Evolutionary conservation across 2,329 filamentous ascomycete species (phyloP).

Genomic region (Xylariales sp.): DNA sequence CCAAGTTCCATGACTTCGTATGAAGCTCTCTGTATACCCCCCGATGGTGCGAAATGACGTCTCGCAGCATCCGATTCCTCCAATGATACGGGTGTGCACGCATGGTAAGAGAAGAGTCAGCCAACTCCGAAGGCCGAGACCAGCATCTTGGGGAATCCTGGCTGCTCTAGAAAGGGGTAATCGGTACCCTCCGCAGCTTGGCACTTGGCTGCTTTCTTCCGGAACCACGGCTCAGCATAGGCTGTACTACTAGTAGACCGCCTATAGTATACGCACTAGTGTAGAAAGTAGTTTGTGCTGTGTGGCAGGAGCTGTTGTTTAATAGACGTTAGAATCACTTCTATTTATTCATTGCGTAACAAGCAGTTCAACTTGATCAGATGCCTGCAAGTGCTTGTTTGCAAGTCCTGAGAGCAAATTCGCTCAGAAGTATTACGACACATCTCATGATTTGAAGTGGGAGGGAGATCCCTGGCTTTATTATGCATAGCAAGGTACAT

Average conservation of each 20-base stretch:
- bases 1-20: background rate
- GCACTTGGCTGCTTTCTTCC: background rate
- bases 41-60: background rate
- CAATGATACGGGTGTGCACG: background rate
- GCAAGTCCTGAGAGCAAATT: too few species aligned
- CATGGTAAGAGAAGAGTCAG: background rate
- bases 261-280: background rate
- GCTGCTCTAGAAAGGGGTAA: constrained; percentile 9
- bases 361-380: background rate
- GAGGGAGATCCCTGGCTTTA: too few species aligned
- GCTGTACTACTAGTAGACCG: background rate
- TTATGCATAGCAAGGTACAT: too few species aligned
- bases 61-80: constrained; percentile 1
- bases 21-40: background rate
- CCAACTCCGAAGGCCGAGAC: constrained; percentile 14
- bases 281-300: background rate
- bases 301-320: too few species aligned
- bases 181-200: too few species aligned
- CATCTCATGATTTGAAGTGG: too few species aligned
- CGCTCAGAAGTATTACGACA: too few species aligned
- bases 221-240: background rate
- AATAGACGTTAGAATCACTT: background rate
- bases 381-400: too few species aligned
- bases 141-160: constrained; percentile 29
- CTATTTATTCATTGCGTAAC: background rate